These are phyloP conservation scores for Chlorociboria aeruginascens DNA, from an alignment of 495 filamentous ascomycete genomes.

Conservation along the genomic window DNA sequence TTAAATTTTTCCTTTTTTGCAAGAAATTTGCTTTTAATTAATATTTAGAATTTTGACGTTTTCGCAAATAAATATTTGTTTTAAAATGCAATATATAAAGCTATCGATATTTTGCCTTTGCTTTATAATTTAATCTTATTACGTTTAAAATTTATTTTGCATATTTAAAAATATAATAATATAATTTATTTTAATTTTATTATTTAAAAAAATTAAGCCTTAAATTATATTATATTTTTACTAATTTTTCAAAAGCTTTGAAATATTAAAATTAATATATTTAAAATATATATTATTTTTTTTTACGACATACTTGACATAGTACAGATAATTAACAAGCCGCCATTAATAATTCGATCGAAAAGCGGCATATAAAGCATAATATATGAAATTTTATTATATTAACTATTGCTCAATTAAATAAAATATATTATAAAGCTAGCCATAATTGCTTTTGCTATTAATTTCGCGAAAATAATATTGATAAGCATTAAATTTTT, in stretches of 20 bases:
- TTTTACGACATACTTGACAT: background rate
- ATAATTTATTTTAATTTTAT: background rate
- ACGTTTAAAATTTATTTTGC: background rate
- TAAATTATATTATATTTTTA: background rate
- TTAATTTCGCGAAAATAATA: background rate
- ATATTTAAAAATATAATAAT: background rate
- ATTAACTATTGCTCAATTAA: background rate
- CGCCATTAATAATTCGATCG: background rate
- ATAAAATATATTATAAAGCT: background rate
- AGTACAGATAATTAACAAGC: background rate
- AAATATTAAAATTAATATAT: background rate
- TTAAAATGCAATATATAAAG: background rate
- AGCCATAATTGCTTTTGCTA: background rate
- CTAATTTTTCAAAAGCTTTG: background rate
- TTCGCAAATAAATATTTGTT: background rate
- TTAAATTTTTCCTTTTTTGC: background rate
- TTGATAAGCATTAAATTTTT: background rate
- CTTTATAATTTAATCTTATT: too few species aligned
- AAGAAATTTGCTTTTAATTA: background rate
- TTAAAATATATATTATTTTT: background rate
- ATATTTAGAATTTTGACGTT: background rate
- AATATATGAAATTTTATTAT: background rate
- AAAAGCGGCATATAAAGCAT: background rate
- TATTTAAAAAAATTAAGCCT: background rate
- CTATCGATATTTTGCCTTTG: too few species aligned